A percentile compares a stretch with the other conserved stretches of the same genome.
phyloP scores from a whole-genome alignment of 441 rosid species.

The Populus trichocarpa region DNA sequence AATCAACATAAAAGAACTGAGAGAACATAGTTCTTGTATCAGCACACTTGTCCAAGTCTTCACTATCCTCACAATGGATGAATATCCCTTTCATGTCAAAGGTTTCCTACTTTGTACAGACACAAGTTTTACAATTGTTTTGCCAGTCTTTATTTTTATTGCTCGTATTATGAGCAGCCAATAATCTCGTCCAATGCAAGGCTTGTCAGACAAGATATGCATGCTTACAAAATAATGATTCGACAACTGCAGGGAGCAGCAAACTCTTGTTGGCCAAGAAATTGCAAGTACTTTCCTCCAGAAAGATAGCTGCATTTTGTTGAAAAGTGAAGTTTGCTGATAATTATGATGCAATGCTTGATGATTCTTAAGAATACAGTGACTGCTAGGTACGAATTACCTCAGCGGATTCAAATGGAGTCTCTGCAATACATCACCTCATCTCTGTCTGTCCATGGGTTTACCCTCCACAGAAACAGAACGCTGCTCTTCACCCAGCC shows the following conservation, averaged over 20 bases:
- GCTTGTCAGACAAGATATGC: not conserved
- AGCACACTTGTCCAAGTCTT: not conserved
- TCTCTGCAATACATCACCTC: not conserved
- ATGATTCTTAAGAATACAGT: conserved; percentile 15
- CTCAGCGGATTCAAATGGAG: conserved; percentile 8
- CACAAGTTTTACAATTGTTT: not conserved
- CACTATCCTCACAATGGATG: not conserved
- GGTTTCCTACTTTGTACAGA: not conserved
- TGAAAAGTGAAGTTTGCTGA: conserved; percentile 1
- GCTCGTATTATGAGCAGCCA: not conserved
- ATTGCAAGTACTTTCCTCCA: conserved; percentile 39
- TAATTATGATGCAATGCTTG: conserved; percentile 5
- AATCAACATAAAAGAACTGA: not conserved
- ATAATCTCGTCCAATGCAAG: not conserved
- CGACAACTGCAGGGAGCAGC: conserved; percentile 44
- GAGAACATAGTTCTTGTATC: not conserved
- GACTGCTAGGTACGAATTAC: conserved; percentile 1
- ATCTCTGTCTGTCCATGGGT: conserved; percentile 15
- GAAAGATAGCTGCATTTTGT: conserved; percentile 31
- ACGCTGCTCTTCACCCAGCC: conserved; percentile 4
- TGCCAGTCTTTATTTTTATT: not conserved
- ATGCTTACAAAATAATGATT: conserved; percentile 14
- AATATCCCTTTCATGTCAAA: not conserved
- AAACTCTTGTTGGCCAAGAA: conserved; percentile 75
- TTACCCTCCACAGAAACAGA: conserved; percentile 10